Evolutionary conservation across 192 early-diverging fungal species (phyloP).

Genomic region (Rhizophlyctis rosea): DNA sequence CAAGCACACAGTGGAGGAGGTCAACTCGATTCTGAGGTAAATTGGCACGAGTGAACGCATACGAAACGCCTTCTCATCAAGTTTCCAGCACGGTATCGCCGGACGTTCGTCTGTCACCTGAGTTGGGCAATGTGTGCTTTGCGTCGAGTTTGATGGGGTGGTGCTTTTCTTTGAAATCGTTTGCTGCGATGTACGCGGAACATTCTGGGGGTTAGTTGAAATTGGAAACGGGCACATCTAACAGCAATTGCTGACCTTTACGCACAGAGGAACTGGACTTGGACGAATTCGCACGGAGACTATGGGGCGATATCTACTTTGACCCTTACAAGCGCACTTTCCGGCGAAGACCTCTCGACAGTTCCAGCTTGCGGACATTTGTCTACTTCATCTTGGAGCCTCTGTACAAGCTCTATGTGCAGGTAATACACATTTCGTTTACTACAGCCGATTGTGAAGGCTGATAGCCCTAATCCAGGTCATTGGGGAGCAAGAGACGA

Average conservation of each 20-base stretch:
- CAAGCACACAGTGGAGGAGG: conserved; percentile 92
- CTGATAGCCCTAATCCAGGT: too few species aligned
- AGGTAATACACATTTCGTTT: too few species aligned
- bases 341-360: conserved; percentile 62
- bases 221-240: conserved; percentile 40
- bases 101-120: conserved; percentile 80
- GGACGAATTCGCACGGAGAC: conserved; percentile 79
- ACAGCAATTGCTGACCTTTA: conserved; percentile 2
- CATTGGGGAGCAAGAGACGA: conserved; percentile 72
- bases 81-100: conserved; percentile 11
- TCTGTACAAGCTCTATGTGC: conserved; percentile 89
- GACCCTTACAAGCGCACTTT: conserved; percentile 78
- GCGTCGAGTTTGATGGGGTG: conserved; percentile 85
- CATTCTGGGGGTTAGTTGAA: too few species aligned
- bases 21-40: conserved; percentile 83
- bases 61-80: too few species aligned
- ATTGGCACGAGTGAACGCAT: too few species aligned
- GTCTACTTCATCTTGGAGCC: conserved; percentile 96
- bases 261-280: conserved; percentile 55
- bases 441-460: too few species aligned
- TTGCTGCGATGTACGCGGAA: conserved; percentile 86
- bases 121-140: conserved; percentile 95
- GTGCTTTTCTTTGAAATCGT: conserved; percentile 89
- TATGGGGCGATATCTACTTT: conserved; percentile 98
- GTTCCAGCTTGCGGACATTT: conserved; percentile 69